phyloP scores from a whole-genome alignment of 2,329 filamentous ascomycete species.

The Monosporascus sp. region DNA sequence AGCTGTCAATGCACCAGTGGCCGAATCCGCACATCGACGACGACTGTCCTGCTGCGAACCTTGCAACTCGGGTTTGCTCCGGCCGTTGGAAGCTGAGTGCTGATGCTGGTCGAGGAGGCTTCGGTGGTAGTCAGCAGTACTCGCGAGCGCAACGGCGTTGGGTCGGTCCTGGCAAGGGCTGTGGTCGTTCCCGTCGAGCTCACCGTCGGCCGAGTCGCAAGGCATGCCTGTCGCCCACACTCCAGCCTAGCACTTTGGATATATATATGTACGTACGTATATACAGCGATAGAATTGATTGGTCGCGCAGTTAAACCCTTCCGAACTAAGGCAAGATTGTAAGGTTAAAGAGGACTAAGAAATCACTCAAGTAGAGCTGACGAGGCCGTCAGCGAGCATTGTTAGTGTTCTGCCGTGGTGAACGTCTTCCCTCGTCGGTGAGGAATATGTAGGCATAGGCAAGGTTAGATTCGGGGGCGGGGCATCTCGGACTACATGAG shows the following conservation, averaged over 20 bases:
- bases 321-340: no score
- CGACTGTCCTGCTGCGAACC: neutral
- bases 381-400: neutral
- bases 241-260: neutral
- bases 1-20: neutral
- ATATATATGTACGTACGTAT: no score
- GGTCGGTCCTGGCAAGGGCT: constrained; percentile 9
- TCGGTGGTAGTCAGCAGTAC: constrained; percentile 21
- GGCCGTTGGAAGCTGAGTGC: neutral
- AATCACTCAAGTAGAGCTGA: neutral
- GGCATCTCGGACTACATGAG: no score
- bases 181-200: constrained; percentile 11
- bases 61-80: constrained; percentile 5
- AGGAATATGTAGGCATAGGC: neutral
- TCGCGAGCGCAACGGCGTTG: constrained; percentile 10
- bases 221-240: neutral
- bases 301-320: no score
- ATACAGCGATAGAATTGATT: no score
- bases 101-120: constrained; percentile 19
- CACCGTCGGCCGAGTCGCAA: neutral
- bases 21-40: neutral
- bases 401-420: neutral
- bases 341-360: neutral
- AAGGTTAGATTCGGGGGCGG: neutral
- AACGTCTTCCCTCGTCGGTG: neutral